Evolutionary conservation across 2,329 filamentous ascomycete species (phyloP), one percentile per base, ranked within the genome.

Genomic region (Neopestalotiopsis clavispora): DNA sequence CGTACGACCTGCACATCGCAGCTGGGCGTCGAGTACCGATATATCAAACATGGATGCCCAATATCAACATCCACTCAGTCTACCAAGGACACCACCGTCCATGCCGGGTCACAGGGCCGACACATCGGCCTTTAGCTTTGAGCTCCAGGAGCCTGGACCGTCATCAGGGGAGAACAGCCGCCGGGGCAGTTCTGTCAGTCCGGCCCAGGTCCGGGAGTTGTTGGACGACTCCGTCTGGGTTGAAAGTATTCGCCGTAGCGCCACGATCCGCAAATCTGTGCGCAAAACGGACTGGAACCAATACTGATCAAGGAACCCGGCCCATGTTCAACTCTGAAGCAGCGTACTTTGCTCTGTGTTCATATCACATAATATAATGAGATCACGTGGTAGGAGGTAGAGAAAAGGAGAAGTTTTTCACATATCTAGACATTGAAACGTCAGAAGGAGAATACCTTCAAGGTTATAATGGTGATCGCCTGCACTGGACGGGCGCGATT

Each of bases 201-300:
- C 91, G 64, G 88, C 91, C 62, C 92, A 94, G 75, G 92, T 97
- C 73, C 89, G 95, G 79, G 90, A 94, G 73, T 92, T 96, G 77
- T 86, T 98, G 67, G 94, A 96, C 75, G 93, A 95, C 76, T 96
- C 94, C 20, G 91, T 93, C 17, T 98, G 95, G 95, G 93, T 95
- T 65, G 94, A 97, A 81, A 97, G 93, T 84, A 94, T 98, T 72
- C 87, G 94, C 72, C 88, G 94, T 71, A 97, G 94, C 82, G 94
- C 96, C 74, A 97, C 94, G 66, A 87, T 87, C 66, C 82, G 83
- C 65, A 83, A 81, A 72, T 82, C 83, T 14, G 78, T 82, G 30
- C 75, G 78, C 65, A 77, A 77, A 52, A 78, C 80, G 3, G 72
- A 78, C 66, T 75, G 75, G 74, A 74, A 66, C 68, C 70, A 71